Evolutionary conservation across 768 basidiomycete genomes (phyloP), one percentile per base, ranked within the genome.

Genomic region (Boletales sp.): DNA sequence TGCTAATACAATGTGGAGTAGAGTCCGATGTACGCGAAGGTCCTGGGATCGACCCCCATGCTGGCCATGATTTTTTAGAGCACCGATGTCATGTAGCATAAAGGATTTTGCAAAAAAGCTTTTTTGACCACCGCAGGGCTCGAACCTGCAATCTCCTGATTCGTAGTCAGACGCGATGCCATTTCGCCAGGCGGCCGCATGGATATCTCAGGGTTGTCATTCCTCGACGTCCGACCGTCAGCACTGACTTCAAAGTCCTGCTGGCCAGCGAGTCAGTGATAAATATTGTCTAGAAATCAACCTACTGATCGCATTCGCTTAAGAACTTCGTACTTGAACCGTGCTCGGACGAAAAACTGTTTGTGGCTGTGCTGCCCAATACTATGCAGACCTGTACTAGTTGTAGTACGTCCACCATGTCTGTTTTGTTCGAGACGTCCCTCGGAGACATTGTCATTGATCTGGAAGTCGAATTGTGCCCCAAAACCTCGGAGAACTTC

Each of bases 401-500:
- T 28, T 28, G 25, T 28, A 28, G 25, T 28, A 28, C 25, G 5
- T 28, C 25, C 25, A 28, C 25, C 25, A 34, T 97, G 96, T 97
- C 94, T 51, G 91, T 98, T 36, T 79, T 99, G 50, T 80, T 98
- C 57, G 96, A 98, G 76, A 99, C 96, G 5, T 97, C 94, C 18
- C 74, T 98, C 1, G 96, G 96, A 50, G 96, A 99, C 72, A 78
- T 99, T 49, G 92, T 98, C 52, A 91, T 98, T 62, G 96, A 98
- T 70, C 77, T 99, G 37, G 92, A 97, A 68, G 85, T 90, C 28
- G 91, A 94, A 8, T 74, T 75, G 35, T 97, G 94, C 70, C 96
- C 96, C 2, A 85, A 82, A 69, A 90, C 86, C 46, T 94, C 88
- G 71, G 84, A 91, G 68, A 99, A 98, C 75, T 98, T 98, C 64